Base-by-base conservation (phyloP, 306 rosid genomes). In the Sicyos edulis region DNA sequence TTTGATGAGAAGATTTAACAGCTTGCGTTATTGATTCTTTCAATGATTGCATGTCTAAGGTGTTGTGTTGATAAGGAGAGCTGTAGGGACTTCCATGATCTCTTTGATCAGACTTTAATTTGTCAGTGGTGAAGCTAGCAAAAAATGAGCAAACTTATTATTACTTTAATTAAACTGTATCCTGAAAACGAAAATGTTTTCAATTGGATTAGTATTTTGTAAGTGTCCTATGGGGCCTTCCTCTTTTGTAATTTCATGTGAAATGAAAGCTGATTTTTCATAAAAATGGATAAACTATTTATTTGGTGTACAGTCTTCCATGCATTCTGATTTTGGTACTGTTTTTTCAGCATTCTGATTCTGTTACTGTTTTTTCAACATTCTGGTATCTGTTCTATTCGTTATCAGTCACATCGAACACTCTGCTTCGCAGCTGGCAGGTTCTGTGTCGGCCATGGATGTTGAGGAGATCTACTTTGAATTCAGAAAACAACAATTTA, bases 401-500 rank as follows among this genome's bases (percentile, higher is more conserved):
- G 15, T 37, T 52, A 16, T 20, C 37, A 37, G 69, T 64, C 32
- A 32, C 68, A 26, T 76, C 55, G 9, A 37, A 50, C 60, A 77
- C 76, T 44, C 79, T 82, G 70, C 70, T 85, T 72, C 73, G 75
- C 87, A 93, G 98, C 72, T 81, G 52, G 92, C 80, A 77, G 93
- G 83, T 83, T 81, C 96, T 77, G 83, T 87, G 50, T 81, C 83
- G 40, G 20, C 80, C 4, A 68, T 19, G 54, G 89, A 92, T 78
- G 11, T 24, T 13, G 96, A 87, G 75, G 99, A 95, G 89, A 89
- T 91, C 60, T 91, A 84, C 86, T 95, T 95, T 75, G 97, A 91
- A 80, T 95, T 95, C 83, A 86, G 97, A 83, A 91, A 95, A 83
- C 99, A 91, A 69, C 82, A 88, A 45, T 95, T 89, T 75, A 86